Conservation (phyloP, 2,329 filamentous ascomycete genomes). For the Beauveria medogensis region DNA sequence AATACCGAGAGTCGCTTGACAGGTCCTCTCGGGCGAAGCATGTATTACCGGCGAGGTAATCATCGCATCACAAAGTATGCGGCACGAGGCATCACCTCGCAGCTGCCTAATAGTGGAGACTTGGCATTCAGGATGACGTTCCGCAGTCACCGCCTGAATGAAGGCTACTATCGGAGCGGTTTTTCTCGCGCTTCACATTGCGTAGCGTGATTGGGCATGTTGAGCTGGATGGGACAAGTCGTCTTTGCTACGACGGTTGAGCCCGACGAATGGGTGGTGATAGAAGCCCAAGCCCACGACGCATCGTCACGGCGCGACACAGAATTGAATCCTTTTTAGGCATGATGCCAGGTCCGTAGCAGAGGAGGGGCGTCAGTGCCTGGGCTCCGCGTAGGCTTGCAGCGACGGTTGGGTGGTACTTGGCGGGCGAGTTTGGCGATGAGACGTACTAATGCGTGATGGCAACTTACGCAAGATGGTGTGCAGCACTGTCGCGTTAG, state of each 20-base stretch:
- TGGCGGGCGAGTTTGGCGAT: not conserved
- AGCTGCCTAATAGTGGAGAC: slow-evolving; percentile 9
- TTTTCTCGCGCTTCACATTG: not conserved
- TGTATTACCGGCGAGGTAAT: not conserved
- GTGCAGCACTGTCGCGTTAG: not conserved
- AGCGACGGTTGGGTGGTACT: not conserved
- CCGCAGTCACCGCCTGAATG: not conserved
- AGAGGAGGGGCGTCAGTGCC: not conserved
- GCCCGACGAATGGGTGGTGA: not conserved
- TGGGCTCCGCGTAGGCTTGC: not conserved
- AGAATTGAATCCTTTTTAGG: not conserved
- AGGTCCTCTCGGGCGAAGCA: not conserved
- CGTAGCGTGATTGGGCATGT: not conserved
- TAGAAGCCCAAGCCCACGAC: not conserved
- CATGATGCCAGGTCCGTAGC: not conserved
- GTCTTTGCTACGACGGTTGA: not conserved
- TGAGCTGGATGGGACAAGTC: not conserved
- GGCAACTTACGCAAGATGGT: not conserved
- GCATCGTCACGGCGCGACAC: not conserved
- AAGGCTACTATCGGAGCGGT: not conserved
- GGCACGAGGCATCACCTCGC: not conserved
- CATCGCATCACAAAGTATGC: not conserved
- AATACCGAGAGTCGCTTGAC: not conserved
- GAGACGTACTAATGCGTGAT: not conserved
- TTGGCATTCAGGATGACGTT: not conserved